A percentile compares a stretch with the other conserved stretches of the same genome.
Conservation (phyloP, 2,329 filamentous ascomycete genomes). For the Xylogone sp. region DNA sequence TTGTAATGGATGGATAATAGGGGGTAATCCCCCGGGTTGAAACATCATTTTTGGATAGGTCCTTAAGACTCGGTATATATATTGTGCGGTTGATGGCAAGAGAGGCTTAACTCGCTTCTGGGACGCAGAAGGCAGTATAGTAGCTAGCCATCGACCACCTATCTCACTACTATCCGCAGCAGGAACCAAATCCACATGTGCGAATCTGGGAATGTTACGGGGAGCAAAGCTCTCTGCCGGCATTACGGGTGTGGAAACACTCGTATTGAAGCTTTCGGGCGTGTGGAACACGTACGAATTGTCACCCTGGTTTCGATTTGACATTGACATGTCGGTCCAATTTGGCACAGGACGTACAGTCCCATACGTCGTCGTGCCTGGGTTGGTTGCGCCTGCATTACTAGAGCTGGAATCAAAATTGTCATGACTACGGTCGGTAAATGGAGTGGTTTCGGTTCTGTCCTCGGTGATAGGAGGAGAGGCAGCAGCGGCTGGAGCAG, state of each 20-base stretch:
- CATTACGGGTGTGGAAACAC: background rate
- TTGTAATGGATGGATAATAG: conserved; percentile 27
- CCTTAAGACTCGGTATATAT: conserved; percentile 24
- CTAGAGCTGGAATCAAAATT: too few relatives aligned
- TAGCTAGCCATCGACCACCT: background rate
- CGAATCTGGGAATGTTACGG: background rate
- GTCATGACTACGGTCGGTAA: too few relatives aligned
- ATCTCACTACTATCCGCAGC: background rate
- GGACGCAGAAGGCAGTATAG: background rate
- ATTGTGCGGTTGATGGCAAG: conserved; percentile 4
- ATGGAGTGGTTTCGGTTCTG: too few relatives aligned
- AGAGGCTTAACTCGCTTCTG: background rate
- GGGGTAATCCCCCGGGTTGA: conserved; percentile 9
- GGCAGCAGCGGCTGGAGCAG: too few relatives aligned
- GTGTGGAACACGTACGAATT: background rate
- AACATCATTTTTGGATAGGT: conserved; percentile 23
- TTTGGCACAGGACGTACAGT: background rate
- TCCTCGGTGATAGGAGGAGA: too few relatives aligned
- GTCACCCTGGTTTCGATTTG: background rate
- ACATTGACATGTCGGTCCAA: background rate
- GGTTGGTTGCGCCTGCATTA: too few relatives aligned
- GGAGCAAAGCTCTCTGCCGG: background rate
- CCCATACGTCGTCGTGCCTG: background rate
- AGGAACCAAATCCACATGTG: background rate
- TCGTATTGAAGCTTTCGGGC: background rate